These are phyloP conservation scores for Aureobasidium musti DNA, from an alignment of 2,329 filamentous ascomycete species.

Conservation along the genomic window DNA sequence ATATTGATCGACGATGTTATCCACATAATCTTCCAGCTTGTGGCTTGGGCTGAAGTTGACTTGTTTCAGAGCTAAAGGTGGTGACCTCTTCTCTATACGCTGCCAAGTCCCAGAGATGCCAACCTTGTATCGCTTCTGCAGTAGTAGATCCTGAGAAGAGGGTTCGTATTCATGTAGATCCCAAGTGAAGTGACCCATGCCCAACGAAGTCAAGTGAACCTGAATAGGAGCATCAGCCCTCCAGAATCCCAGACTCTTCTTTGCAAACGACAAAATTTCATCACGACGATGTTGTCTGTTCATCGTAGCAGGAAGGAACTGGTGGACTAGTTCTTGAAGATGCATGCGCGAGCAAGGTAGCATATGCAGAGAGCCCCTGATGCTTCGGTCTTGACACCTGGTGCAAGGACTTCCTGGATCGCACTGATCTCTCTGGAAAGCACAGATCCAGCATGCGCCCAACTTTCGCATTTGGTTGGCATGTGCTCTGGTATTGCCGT, in stretches of 20 bases:
- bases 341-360: slow-evolving; percentile 52
- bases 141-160: slow-evolving; percentile 44
- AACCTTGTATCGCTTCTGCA: slow-evolving; percentile 47
- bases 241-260: slow-evolving; percentile 45
- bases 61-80: slow-evolving; percentile 50
- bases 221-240: slow-evolving; percentile 43
- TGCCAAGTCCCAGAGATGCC: slow-evolving; percentile 33
- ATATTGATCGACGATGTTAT: slow-evolving; percentile 46
- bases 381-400: slow-evolving; percentile 41
- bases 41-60: slow-evolving; percentile 49
- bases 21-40: slow-evolving; percentile 50
- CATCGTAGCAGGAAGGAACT: slow-evolving; percentile 46
- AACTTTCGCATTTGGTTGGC: slow-evolving; percentile 51
- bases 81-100: slow-evolving; percentile 45
- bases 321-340: slow-evolving; percentile 47
- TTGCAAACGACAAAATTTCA: slow-evolving; percentile 42
- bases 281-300: slow-evolving; percentile 11
- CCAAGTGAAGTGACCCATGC: slow-evolving; percentile 48
- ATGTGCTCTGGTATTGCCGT: slow-evolving; percentile 45
- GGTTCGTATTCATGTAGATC: slow-evolving; percentile 52
- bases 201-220: slow-evolving; percentile 47
- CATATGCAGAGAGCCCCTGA: slow-evolving; percentile 44
- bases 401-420: slow-evolving; percentile 38
- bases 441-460: slow-evolving; percentile 53
- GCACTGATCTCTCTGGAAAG: slow-evolving; percentile 47